Conservation (phyloP, 306 rosid genomes). For the Rosa lucieae region DNA sequence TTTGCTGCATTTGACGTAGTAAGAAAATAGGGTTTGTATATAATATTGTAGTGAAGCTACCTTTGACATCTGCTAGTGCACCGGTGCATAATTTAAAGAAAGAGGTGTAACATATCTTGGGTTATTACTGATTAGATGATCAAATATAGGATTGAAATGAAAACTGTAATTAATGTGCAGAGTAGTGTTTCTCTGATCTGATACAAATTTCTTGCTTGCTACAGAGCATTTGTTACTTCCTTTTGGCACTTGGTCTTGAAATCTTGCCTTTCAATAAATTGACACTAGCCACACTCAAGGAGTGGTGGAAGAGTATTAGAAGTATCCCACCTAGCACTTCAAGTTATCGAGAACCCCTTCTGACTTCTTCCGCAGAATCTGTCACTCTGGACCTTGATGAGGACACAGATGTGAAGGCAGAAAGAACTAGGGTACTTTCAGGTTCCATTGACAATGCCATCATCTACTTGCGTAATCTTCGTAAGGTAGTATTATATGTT, state of each 20-base stretch:
- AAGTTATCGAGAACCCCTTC: conserved; percentile 60
- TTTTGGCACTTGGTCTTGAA: conserved; percentile 78
- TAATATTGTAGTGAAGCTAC: neutral
- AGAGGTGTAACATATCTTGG: neutral
- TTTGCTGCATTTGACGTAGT: neutral
- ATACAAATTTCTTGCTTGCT: conserved; percentile 30
- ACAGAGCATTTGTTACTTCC: conserved; percentile 77
- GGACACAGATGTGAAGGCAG: conserved; percentile 83
- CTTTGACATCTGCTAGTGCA: neutral
- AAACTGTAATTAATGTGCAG: neutral
- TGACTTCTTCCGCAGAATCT: conserved; percentile 51
- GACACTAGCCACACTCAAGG: conserved; percentile 47
- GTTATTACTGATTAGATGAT: neutral
- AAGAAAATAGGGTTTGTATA: neutral
- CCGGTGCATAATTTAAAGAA: neutral
- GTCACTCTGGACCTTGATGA: conserved; percentile 52
- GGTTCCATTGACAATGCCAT: conserved; percentile 80
- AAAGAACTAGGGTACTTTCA: conserved; percentile 84
- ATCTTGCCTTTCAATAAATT: conserved; percentile 58
- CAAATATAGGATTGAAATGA: neutral
- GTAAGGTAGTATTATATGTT: conserved; percentile 58
- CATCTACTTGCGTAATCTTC: conserved; percentile 79
- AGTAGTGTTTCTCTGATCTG: conserved; percentile 28
- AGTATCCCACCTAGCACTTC: conserved; percentile 36
- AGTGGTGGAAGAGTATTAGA: conserved; percentile 50